Conservation (phyloP, 2,329 filamentous ascomycete species). For the Ceratocystis albifundus region DNA sequence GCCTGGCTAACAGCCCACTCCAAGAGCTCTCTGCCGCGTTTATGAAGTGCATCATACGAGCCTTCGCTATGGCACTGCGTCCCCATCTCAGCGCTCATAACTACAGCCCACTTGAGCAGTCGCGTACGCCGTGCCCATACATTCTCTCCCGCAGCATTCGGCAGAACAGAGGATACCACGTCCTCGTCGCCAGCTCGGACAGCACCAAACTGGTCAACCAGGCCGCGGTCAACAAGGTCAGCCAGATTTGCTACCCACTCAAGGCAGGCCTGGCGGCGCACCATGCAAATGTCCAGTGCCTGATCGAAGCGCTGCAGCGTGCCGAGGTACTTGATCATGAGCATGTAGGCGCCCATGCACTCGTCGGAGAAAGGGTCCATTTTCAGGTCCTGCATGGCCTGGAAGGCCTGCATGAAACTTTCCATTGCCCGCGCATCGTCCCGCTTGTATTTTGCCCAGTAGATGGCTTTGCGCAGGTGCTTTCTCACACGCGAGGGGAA, state of each 20-base stretch:
- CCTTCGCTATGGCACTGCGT: constrained; percentile 69
- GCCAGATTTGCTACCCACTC: constrained; percentile 49
- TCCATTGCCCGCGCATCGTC: constrained; percentile 22
- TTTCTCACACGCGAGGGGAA: constrained; percentile 19
- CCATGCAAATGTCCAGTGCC: constrained; percentile 66
- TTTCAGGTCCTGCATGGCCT: constrained; percentile 19
- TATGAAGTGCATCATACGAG: constrained; percentile 59
- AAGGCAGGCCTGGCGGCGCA: constrained; percentile 57
- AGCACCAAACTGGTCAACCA: constrained; percentile 34
- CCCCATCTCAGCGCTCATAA: constrained; percentile 70
- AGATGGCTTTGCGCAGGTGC: constrained; percentile 23
- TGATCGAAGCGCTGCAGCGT: constrained; percentile 57
- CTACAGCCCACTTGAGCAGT: constrained; percentile 61
- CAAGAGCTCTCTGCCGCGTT: constrained; percentile 53
- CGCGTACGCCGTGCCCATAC: constrained; percentile 50
- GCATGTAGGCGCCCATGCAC: constrained; percentile 77
- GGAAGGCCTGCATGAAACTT: constrained; percentile 17
- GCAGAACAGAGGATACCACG: constrained; percentile 24
- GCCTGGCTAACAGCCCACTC: constrained; percentile 73
- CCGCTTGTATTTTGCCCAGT: constrained; percentile 23
- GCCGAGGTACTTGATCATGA: constrained; percentile 69
- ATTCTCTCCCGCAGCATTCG: constrained; percentile 33
- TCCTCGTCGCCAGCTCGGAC: constrained; percentile 28
- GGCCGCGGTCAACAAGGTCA: constrained; percentile 38
- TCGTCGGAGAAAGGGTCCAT: constrained; percentile 86